These are phyloP conservation scores for Pyrenophora seminiperda DNA, from an alignment of 2,329 filamentous ascomycete genomes.

Conservation along the genomic window DNA sequence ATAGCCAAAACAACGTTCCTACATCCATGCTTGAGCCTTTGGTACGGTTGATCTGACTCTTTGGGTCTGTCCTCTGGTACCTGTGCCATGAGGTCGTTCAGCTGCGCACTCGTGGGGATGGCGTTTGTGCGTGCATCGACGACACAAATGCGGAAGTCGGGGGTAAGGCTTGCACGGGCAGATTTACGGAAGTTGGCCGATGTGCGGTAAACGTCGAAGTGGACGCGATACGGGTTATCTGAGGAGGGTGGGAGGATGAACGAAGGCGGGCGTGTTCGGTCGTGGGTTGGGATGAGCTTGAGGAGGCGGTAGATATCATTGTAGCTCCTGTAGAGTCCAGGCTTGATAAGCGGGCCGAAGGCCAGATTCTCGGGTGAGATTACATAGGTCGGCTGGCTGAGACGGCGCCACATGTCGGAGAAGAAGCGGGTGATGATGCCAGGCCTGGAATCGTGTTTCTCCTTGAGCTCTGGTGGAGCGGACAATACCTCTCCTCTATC, in stretches of 20 bases:
- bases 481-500: conserved; percentile 28
- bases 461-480: conserved; percentile 6
- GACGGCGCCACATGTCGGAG: conserved; percentile 40
- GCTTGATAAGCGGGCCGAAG: conserved; percentile 57
- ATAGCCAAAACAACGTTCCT: conserved; percentile 84
- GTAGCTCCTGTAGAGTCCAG: conserved; percentile 62
- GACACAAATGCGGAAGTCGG: conserved; percentile 85
- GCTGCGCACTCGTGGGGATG: conserved; percentile 74
- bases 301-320: conserved; percentile 76
- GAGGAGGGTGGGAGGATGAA: conserved; percentile 37
- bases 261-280: conserved; percentile 55
- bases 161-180: conserved; percentile 65
- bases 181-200: conserved; percentile 72
- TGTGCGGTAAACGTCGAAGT: conserved; percentile 84
- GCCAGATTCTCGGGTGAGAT: conserved; percentile 30
- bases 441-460: conserved; percentile 11
- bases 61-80: conserved; percentile 71
- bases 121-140: conserved; percentile 73
- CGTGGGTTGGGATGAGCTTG: conserved; percentile 72
- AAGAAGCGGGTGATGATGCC: conserved; percentile 45
- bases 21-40: conserved; percentile 80
- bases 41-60: conserved; percentile 64
- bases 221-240: conserved; percentile 69
- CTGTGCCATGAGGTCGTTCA: conserved; percentile 72
- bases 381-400: conserved; percentile 28